Base-by-base conservation (phyloP, 345 rosid genomes). In the Tarenaya hassleriana region DNA sequence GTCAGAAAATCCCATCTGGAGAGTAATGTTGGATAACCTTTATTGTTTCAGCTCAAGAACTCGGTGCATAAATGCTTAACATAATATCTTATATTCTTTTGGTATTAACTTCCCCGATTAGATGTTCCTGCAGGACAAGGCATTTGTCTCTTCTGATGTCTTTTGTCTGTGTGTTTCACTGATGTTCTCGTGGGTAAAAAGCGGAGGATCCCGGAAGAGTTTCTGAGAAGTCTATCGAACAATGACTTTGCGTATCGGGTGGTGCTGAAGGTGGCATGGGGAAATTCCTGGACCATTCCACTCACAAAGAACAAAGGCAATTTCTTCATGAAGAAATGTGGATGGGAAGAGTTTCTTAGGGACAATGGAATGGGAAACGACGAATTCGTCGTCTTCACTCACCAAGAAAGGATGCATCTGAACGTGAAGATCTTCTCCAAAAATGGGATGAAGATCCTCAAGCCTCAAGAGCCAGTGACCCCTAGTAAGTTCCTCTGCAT, bases 271-370 rank as follows among this genome's bases (percentile, higher is more conserved):
- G 39, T 58, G 1, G 1, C 17, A n/a, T 58, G 60, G 60, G 64
- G 60, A 38, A 46, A 21, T 13, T 35, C 39, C 16, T 58, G 64
- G 70, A 20, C 46, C n/a, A 27, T 66, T 5, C 21, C 21, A 17
- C 4, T 66, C 38, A 35, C 60, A 3, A 46, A 46, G 42, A 58
- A 58, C 48, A 10, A 43, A 1, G 52, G 50, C 12, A 51, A 32
- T 9, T 52, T 51, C 48, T 66, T 58, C 39, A 40, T 66, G 41
- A 63, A 58, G 60, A 66, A 32, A 57, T 27, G 16, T 41, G 64
- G 70, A 14, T 66, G 70, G 70, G 44, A 58, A 35, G 18, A 52
- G 50, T 66, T 66, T 16, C 54, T 66, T 37, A 66, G 32, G 8
- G 70, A 66, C 34, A 66, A 66, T 16, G 42, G 16, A 0, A 46